Evolutionary conservation across 257 asterid genomes (phyloP).

Genomic region (Solanum stenotomum): DNA sequence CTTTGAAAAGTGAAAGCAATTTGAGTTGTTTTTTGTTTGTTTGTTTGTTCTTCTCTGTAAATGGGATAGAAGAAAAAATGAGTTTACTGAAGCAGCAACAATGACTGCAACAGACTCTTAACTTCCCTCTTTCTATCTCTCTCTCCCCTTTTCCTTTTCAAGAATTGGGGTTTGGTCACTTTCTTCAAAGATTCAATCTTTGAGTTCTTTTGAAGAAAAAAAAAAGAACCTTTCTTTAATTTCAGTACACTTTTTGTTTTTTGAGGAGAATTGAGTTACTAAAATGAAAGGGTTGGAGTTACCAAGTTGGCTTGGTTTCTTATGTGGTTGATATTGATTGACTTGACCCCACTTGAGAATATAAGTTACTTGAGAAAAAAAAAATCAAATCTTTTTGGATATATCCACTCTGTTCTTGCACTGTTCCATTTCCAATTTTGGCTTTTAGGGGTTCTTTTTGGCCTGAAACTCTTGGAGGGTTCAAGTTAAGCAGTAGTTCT

Average conservation of each 20-base stretch:
- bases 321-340: slow-evolving; percentile 16
- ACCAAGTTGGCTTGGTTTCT: neutral
- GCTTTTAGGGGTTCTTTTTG: neutral
- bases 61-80: neutral
- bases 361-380: neutral
- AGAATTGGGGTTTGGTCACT: neutral
- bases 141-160: neutral
- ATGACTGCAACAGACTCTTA: neutral
- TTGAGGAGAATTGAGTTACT: neutral
- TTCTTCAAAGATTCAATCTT: neutral
- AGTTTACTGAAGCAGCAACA: neutral
- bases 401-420: neutral
- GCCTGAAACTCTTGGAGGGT: neutral
- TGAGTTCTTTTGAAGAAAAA: neutral
- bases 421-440: neutral
- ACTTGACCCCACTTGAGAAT: slow-evolving; percentile 20
- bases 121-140: no score
- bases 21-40: neutral
- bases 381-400: slow-evolving; percentile 1
- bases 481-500: neutral
- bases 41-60: neutral
- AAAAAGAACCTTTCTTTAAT: neutral
- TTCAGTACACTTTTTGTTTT: neutral
- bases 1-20: neutral
- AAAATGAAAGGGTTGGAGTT: neutral